Percentiles rank a stretch among this genome's conserved stretches.
Conservation (phyloP, 2,329 filamentous ascomycete species). For the Diaporthe capsici region DNA sequence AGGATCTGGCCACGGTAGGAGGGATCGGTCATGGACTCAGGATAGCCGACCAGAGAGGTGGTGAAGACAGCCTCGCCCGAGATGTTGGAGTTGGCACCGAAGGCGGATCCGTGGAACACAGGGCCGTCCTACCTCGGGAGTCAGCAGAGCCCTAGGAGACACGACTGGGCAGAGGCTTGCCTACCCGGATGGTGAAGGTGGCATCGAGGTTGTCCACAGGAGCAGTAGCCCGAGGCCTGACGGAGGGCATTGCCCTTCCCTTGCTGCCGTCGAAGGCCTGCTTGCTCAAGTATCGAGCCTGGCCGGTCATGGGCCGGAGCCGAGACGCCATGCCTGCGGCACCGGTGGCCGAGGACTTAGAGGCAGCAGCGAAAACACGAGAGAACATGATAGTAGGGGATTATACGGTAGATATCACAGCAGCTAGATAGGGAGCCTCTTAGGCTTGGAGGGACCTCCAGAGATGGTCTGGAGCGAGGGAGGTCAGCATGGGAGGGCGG, state of each 20-base stretch:
- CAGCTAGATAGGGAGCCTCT: slow-evolving; percentile 45
- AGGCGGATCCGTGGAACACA: slow-evolving; percentile 95
- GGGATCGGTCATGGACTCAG: slow-evolving; percentile 92
- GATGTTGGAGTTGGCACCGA: slow-evolving; percentile 96
- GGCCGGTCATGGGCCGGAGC: slow-evolving; percentile 50
- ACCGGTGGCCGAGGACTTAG: slow-evolving; percentile 66
- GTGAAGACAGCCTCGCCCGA: slow-evolving; percentile 99
- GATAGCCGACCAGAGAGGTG: slow-evolving; percentile 96
- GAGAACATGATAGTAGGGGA: slow-evolving; percentile 68
- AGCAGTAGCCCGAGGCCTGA: slow-evolving; percentile 70
- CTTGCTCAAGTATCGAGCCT: slow-evolving; percentile 54
- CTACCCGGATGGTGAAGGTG: slow-evolving; percentile 92
- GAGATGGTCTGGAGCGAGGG: slow-evolving; percentile 61
- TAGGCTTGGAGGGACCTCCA: slow-evolving; percentile 67
- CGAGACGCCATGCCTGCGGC: slow-evolving; percentile 54
- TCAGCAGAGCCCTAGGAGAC: slow-evolving; percentile 18
- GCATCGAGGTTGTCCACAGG: slow-evolving; percentile 82
- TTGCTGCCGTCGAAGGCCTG: slow-evolving; percentile 76
- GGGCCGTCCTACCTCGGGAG: slow-evolving; percentile 80
- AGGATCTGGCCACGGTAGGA: slow-evolving; percentile 95
- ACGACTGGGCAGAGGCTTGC: slow-evolving; percentile 5
- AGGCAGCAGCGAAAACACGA: slow-evolving; percentile 66
- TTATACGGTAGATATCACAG: slow-evolving; percentile 43
- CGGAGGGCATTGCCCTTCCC: slow-evolving; percentile 76
- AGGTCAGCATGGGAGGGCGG: slow-evolving; percentile 55